These are phyloP conservation scores for Arthroderma uncinatum DNA, from an alignment of 2,329 filamentous ascomycete genomes.

Conservation along the genomic window DNA sequence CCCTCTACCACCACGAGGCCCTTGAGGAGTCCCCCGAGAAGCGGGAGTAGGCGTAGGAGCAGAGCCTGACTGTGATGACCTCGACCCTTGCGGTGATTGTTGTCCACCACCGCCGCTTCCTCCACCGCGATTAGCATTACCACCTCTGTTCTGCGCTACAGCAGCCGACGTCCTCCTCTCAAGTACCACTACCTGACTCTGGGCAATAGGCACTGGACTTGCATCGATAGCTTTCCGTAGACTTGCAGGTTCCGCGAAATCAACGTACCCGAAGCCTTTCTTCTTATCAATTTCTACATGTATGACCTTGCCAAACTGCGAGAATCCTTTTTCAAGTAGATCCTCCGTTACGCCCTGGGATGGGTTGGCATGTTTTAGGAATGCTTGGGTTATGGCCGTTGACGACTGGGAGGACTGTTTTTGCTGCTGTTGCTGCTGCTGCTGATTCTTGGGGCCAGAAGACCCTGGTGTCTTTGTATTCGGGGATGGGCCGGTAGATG, in stretches of 20 bases:
- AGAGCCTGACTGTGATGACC: neutral
- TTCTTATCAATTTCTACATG: conserved; percentile 88
- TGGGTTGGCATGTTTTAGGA: conserved; percentile 72
- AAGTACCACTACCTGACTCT: conserved; percentile 75
- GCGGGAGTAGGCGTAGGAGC: neutral
- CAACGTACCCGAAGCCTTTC: conserved; percentile 88
- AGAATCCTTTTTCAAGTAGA: conserved; percentile 62
- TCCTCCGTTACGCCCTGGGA: conserved; percentile 86
- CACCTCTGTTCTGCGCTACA: conserved; percentile 10
- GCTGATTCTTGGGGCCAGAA: conserved; percentile 1
- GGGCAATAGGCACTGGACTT: conserved; percentile 70
- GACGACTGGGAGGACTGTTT: conserved; percentile 11
- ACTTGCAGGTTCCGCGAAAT: conserved; percentile 63
- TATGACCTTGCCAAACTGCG: conserved; percentile 60
- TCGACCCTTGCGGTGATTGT: neutral
- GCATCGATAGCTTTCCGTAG: conserved; percentile 69
- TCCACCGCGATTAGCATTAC: neutral
- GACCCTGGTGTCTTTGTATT: neutral
- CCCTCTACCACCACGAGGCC: conserved; percentile 5
- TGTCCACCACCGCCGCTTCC: neutral
- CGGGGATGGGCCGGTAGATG: conserved; percentile 17
- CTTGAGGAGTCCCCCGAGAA: neutral
- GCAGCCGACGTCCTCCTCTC: conserved; percentile 41
- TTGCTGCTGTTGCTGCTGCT: conserved; percentile 10
- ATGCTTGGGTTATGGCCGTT: conserved; percentile 41